Evolutionary conservation across 352 stramenopile species (phyloP).

Genomic region (Saprolegnia parasitica): DNA sequence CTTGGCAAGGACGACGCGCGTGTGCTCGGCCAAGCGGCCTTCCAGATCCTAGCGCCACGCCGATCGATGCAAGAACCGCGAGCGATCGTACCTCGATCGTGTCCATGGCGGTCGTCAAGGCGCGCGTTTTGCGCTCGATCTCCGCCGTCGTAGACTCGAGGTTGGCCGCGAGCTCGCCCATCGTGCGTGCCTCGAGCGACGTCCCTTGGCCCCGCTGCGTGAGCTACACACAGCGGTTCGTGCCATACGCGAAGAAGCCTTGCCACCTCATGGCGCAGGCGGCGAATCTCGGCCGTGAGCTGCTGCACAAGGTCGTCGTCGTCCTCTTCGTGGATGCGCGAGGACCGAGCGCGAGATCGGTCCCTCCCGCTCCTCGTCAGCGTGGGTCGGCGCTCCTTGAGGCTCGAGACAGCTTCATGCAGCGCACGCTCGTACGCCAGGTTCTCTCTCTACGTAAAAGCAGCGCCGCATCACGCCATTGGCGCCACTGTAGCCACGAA

Average conservation of each 20-base stretch:
- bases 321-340: not conserved
- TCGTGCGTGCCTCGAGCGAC: not conserved
- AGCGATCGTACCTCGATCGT: constrained; percentile 4
- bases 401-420: constrained; percentile 11
- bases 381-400: constrained; percentile 15
- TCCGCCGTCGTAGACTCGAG: constrained; percentile 4
- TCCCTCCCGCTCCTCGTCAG: not conserved
- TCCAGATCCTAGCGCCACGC: constrained; percentile 1
- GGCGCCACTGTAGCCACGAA: too few species aligned
- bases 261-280: not conserved
- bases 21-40: not conserved
- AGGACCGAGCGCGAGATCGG: not conserved
- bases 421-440: constrained; percentile 12
- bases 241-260: not conserved
- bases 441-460: constrained; percentile 6
- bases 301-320: not conserved
- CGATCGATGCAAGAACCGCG: not conserved
- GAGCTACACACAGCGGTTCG: not conserved
- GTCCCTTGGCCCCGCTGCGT: not conserved
- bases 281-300: not conserved
- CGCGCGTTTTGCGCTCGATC: constrained; percentile 7
- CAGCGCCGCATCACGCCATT: too few species aligned
- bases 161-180: constrained; percentile 3
- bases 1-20: constrained; percentile 20
- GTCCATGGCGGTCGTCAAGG: constrained; percentile 20